Evolutionary conservation across 2,329 filamentous ascomycete species (phyloP), one percentile per base, ranked within the genome.

Genomic region (Fusarium dimerum): DNA sequence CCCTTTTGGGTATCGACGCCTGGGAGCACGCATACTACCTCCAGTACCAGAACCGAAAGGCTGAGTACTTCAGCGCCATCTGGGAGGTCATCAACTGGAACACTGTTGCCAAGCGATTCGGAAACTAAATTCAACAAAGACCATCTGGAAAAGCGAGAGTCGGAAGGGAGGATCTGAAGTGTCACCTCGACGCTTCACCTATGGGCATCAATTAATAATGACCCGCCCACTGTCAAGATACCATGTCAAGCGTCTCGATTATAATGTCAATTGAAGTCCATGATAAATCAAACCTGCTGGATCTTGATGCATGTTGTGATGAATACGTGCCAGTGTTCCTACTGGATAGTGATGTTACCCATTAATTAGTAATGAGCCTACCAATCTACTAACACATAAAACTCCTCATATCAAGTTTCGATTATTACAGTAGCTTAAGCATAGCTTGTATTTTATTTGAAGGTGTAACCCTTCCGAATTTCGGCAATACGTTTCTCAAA

Each of bases 81-180:
- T 96, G 92, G 92, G 90, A 96, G 64, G 92, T 96, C 45, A 79
- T 96, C 73, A 96, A 96, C 85, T 97, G 92, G 92, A 91, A 92
- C 83, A 84, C 88, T 32, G 92, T 91, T 42, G 86, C 89, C 72
- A 85, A 87, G 80, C 84, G 90, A 60, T 91, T 90, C 68, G 76
- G 77, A 62, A 58, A 55, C 29, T 26, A 44, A 20, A 42, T 47
- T 16, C 13, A 18, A 20, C 30, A 32, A 52, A 10, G 45, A 29
- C 15, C 16, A 45, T 16, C 11, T 42, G 20, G 20, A 7, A 26
- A 26, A 26, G 7, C 10, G 38, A 42, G 45, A 30, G 10, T 15
- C 3, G 16, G 45, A 6, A 6, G 32, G 13, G 41, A 13, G 26
- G 3, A 36, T 32, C 1, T 26, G 16, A 11, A 50, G 36, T 47